Conservation (phyloP, 2,329 filamentous ascomycete species). For the Hypoxylon sp. region DNA sequence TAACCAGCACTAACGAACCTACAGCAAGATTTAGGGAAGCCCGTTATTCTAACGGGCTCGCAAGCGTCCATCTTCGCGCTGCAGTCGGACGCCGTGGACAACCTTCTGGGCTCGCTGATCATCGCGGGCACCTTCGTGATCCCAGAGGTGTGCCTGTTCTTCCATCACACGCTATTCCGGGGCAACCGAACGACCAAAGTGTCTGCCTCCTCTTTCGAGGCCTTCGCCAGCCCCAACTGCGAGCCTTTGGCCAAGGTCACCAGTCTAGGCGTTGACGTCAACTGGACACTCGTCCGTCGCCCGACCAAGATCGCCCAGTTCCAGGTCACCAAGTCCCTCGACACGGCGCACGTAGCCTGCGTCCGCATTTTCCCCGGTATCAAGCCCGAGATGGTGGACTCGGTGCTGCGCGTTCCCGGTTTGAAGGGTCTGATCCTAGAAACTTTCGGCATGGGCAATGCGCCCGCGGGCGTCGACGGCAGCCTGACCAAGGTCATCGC, state of each 20-base stretch:
- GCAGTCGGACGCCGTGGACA: conserved; percentile 92
- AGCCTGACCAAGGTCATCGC: conserved; percentile 82
- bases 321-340: conserved; percentile 77
- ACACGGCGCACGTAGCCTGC: conserved; percentile 90
- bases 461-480: conserved; percentile 83
- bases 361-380: conserved; percentile 93
- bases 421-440: conserved; percentile 87
- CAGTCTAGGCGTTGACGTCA: conserved; percentile 81
- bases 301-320: conserved; percentile 81
- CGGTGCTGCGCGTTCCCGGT: conserved; percentile 80
- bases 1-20: conserved; percentile 8
- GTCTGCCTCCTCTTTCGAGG: conserved; percentile 85
- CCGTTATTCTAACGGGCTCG: conserved; percentile 85
- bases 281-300: conserved; percentile 81
- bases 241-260: conserved; percentile 84
- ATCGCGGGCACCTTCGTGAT: conserved; percentile 93
- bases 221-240: conserved; percentile 89
- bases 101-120: conserved; percentile 87
- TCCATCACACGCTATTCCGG: conserved; percentile 89
- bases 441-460: conserved; percentile 93
- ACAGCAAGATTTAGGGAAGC: conserved; percentile 80
- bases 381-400: conserved; percentile 91
- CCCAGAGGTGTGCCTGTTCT: conserved; percentile 92
- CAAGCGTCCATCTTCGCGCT: conserved; percentile 90
- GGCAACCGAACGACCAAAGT: conserved; percentile 91